Conservation (phyloP, 495 filamentous ascomycete species). For the Poronia punctata region DNA sequence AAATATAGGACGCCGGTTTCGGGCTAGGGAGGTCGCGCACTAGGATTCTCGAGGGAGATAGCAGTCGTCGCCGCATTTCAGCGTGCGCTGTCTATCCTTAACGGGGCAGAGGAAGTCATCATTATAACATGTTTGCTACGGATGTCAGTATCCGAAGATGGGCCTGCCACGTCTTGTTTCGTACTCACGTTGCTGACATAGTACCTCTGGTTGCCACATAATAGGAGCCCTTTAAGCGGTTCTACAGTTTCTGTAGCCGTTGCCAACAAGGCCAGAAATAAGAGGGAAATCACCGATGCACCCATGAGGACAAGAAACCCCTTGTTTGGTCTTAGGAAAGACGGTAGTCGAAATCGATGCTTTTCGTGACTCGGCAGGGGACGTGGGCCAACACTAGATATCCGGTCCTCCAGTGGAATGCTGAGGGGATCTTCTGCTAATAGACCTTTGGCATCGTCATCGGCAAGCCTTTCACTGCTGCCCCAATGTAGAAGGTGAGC, state of each 20-base stretch:
- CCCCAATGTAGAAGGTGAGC: constrained; percentile 6
- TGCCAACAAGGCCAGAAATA: constrained; percentile 5
- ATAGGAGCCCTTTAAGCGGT: constrained; percentile 13
- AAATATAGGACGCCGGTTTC: neutral
- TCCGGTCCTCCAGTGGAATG: constrained; percentile 15
- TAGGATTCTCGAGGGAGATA: constrained; percentile 24
- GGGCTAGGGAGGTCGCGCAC: neutral
- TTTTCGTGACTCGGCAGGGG: too few relatives aligned
- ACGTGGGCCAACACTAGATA: too few relatives aligned
- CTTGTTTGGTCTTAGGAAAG: neutral
- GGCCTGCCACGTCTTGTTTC: too few relatives aligned
- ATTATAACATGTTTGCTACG: constrained; percentile 42
- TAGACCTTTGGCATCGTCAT: constrained; percentile 17
- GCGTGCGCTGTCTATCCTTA: constrained; percentile 25
- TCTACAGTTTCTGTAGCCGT: neutral
- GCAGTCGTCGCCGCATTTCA: constrained; percentile 34
- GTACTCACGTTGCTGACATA: constrained; percentile 25
- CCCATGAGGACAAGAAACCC: neutral
- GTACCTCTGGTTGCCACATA: constrained; percentile 33
- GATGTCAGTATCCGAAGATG: too few relatives aligned
- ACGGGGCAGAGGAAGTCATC: constrained; percentile 36
- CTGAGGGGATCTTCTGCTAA: constrained; percentile 20
- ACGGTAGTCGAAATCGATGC: neutral
- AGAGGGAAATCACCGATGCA: neutral
- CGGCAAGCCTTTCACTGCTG: neutral